A percentile compares a stretch with the other conserved stretches of the same genome.
Conservation (phyloP, 129 eudicot species). For the Dittrichia graveolens region DNA sequence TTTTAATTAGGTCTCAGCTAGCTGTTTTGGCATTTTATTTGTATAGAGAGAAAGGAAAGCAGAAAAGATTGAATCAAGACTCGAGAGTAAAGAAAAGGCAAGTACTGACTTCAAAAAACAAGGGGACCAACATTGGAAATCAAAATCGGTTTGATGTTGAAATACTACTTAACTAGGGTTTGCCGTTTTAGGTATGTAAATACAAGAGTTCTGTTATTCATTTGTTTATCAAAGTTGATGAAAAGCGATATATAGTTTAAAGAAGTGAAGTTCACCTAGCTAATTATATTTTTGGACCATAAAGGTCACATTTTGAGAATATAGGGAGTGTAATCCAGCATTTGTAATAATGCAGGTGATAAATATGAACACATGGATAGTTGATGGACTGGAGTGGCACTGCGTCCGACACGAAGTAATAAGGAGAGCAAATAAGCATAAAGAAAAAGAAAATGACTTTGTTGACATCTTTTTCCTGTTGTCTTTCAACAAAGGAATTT, state of each 20-base stretch:
- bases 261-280: too few species aligned
- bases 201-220: not conserved
- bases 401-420: slow-evolving; percentile 22
- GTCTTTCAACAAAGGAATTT: slow-evolving; percentile 6
- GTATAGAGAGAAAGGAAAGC: too few species aligned
- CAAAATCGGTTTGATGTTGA: too few species aligned
- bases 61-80: too few species aligned
- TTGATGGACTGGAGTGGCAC: slow-evolving; percentile 18
- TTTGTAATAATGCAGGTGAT: not conserved
- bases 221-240: too few species aligned
- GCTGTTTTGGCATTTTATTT: too few species aligned
- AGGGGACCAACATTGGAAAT: too few species aligned
- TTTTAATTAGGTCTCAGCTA: too few species aligned
- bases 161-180: too few species aligned
- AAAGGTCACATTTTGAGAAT: slow-evolving; percentile 1
- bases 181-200: not conserved
- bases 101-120: too few species aligned
- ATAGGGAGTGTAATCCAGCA: not conserved
- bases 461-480: slow-evolving; percentile 27
- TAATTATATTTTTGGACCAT: slow-evolving; percentile 2
- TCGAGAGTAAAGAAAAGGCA: too few species aligned
- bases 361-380: slow-evolving; percentile 7
- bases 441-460: slow-evolving; percentile 28
- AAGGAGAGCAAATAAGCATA: slow-evolving; percentile 10
- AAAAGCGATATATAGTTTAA: too few species aligned